Conservation (phyloP, 2,329 filamentous ascomycete species). For the Monosporascus sp. region DNA sequence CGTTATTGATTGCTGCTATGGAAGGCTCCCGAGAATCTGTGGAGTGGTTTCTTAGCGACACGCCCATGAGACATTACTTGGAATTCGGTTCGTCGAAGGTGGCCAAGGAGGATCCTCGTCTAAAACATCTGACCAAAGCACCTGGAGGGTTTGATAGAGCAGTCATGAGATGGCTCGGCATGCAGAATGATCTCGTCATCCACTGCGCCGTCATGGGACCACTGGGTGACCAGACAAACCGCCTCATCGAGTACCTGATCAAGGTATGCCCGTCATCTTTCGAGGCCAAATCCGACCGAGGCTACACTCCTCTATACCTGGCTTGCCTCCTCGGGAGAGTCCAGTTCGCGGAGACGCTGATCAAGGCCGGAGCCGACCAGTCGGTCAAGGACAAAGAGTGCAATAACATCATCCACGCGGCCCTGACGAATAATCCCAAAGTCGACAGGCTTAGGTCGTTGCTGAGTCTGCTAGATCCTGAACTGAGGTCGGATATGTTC, state of each 20-base stretch:
- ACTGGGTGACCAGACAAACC: constrained; percentile 34
- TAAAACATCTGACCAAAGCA: constrained; percentile 56
- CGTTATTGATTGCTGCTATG: constrained; percentile 53
- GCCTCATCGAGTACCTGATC: constrained; percentile 61
- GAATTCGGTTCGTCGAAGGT: constrained; percentile 58
- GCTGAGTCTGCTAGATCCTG: constrained; percentile 52
- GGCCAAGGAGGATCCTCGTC: constrained; percentile 53
- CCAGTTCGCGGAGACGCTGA: constrained; percentile 53
- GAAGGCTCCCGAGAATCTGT: constrained; percentile 58
- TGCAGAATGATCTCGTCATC: constrained; percentile 56
- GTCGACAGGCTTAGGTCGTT: constrained; percentile 37
- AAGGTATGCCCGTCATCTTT: constrained; percentile 55
- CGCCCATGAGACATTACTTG: constrained; percentile 60
- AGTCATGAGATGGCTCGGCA: constrained; percentile 56
- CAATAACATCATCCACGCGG: constrained; percentile 64
- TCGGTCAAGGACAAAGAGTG: constrained; percentile 53
- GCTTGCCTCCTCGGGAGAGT: constrained; percentile 54
- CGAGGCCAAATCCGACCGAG: constrained; percentile 52
- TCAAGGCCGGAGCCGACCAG: constrained; percentile 66
- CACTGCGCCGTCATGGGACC: constrained; percentile 57
- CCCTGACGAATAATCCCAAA: constrained; percentile 30
- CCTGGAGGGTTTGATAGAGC: constrained; percentile 58
- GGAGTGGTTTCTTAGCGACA: constrained; percentile 73
- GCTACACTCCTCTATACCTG: constrained; percentile 62
- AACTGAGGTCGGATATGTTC: constrained; percentile 52